These are phyloP conservation scores for Monosporozyma yasuniensis DNA, from an alignment of 805 yeast genomes.

Conservation along the genomic window DNA sequence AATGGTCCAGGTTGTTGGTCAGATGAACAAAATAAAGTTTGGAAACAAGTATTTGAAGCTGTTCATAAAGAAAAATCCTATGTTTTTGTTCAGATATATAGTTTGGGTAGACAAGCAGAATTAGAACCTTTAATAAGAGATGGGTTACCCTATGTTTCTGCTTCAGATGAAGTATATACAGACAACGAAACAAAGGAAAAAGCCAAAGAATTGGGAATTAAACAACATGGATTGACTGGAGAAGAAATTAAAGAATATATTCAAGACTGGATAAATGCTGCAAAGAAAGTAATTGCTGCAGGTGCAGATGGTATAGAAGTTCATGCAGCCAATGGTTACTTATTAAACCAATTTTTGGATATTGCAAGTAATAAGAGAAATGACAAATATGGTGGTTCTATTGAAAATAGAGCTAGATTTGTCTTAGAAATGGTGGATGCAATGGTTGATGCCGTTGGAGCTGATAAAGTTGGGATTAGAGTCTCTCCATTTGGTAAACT, in stretches of 20 bases:
- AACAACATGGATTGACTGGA: slow-evolving; percentile 22
- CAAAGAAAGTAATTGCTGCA: slow-evolving; percentile 29
- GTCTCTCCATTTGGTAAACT: slow-evolving; percentile 36
- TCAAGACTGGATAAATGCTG: slow-evolving; percentile 36
- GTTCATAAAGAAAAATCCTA: slow-evolving; percentile 43
- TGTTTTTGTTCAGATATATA: slow-evolving; percentile 44
- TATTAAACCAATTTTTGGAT: slow-evolving; percentile 47
- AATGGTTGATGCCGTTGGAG: slow-evolving; percentile 41
- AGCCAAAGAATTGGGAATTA: slow-evolving; percentile 28
- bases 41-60: slow-evolving; percentile 39
- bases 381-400: slow-evolving; percentile 47
- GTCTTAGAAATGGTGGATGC: slow-evolving; percentile 43
- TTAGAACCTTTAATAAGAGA: slow-evolving; percentile 31
- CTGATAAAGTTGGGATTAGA: slow-evolving; percentile 39
- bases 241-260: slow-evolving; percentile 34
- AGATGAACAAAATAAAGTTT: slow-evolving; percentile 37
- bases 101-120: slow-evolving; percentile 34
- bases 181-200: slow-evolving; percentile 27
- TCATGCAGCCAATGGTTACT: slow-evolving; percentile 61
- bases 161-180: slow-evolving; percentile 29
- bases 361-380: slow-evolving; percentile 35
- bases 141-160: slow-evolving; percentile 32
- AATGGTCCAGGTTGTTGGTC: slow-evolving; percentile 42
- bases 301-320: slow-evolving; percentile 54
- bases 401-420: slow-evolving; percentile 40